Conservation (phyloP, 495 filamentous ascomycete genomes). For the Amniculicola lignicola region DNA sequence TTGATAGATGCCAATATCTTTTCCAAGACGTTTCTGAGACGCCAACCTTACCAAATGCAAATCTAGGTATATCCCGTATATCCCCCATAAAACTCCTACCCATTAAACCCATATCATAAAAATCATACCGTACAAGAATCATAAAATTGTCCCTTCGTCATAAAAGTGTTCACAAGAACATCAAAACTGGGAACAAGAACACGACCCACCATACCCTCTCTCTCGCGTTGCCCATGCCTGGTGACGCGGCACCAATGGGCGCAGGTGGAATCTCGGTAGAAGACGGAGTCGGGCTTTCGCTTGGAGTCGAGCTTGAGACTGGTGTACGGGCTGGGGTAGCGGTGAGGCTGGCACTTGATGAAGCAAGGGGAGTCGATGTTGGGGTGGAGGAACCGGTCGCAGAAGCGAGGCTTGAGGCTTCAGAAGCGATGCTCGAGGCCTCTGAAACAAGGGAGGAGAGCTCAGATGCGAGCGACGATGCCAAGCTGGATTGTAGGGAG, state of each 20-base stretch:
- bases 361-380: neutral
- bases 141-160: neutral
- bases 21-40: no score
- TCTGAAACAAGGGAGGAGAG: neutral
- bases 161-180: neutral
- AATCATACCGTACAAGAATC: conserved; percentile 16
- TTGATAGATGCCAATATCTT: no score
- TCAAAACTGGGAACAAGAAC: conserved; percentile 10
- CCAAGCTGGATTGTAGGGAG: neutral
- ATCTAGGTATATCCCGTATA: no score
- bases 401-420: neutral
- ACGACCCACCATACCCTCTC: conserved; percentile 25
- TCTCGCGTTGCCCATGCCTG: neutral
- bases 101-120: conserved; percentile 12
- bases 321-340: neutral
- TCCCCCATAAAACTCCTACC: no score
- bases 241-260: conserved; percentile 1
- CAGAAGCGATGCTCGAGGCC: neutral
- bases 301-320: neutral
- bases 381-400: neutral
- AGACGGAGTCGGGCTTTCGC: neutral
- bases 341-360: neutral
- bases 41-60: no score
- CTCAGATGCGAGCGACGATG: neutral
- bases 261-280: conserved; percentile 14